Conservation (phyloP, 2,329 filamentous ascomycete species). For the Claviceps cyperi region DNA sequence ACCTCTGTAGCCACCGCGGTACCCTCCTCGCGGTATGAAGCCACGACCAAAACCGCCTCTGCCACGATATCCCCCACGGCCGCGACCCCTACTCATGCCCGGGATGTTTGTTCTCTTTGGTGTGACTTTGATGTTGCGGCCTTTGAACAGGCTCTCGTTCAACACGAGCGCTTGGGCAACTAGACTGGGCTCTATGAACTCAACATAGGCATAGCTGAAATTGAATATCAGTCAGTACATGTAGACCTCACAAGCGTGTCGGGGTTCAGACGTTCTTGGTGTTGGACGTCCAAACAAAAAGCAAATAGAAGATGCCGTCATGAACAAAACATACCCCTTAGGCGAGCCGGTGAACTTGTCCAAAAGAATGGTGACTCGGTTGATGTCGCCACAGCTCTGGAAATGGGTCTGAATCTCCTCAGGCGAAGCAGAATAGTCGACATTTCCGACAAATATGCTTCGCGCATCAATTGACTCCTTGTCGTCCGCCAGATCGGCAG, state of each 20-base stretch:
- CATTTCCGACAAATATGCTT: constrained; percentile 96
- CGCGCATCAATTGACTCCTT: constrained; percentile 91
- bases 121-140: constrained; percentile 83
- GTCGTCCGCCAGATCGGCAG: constrained; percentile 71
- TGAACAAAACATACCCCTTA: constrained; percentile 56
- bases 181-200: constrained; percentile 87
- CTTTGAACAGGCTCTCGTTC: constrained; percentile 93
- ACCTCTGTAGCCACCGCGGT: constrained; percentile 53
- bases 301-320: too few species aligned
- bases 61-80: constrained; percentile 38
- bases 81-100: constrained; percentile 75
- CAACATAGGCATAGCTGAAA: constrained; percentile 88
- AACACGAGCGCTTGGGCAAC: constrained; percentile 88
- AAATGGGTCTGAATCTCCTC: constrained; percentile 97
- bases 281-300: not conserved
- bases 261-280: too few species aligned
- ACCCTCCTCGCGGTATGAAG: constrained; percentile 41
- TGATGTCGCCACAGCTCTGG: constrained; percentile 92
- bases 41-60: constrained; percentile 41
- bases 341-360: constrained; percentile 98
- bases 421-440: constrained; percentile 91
- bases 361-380: constrained; percentile 89
- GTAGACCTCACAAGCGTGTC: not conserved
- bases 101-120: constrained; percentile 96
- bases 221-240: not conserved